phyloP scores from a whole-genome alignment of 2,329 filamentous ascomycete species.

The Gnomoniopsis sp. region DNA sequence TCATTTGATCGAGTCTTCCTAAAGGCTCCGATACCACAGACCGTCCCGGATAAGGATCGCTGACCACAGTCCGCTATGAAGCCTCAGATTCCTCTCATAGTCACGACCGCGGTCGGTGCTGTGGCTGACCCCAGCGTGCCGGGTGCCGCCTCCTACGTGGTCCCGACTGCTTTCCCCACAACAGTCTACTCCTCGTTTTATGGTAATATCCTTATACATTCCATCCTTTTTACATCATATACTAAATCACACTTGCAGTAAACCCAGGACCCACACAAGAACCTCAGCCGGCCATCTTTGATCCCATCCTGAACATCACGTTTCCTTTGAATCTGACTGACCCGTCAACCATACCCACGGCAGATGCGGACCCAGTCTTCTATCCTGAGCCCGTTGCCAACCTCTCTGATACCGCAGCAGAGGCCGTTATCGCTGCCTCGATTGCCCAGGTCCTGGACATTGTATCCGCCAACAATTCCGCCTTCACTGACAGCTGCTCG shows the following conservation, averaged over 20 bases:
- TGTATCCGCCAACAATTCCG: conserved; percentile 32
- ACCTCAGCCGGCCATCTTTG: conserved; percentile 40
- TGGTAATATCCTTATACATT: conserved; percentile 24
- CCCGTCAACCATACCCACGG: conserved; percentile 46
- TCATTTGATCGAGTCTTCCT: no score
- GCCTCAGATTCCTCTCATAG: conserved; percentile 12
- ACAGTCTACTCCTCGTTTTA: conserved; percentile 49
- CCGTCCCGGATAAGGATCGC: not conserved
- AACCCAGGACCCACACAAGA: conserved; percentile 28
- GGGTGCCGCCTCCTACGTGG: conserved; percentile 34
- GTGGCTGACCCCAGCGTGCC: conserved; percentile 23
- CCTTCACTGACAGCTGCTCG: conserved; percentile 41
- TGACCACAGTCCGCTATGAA: conserved; percentile 3
- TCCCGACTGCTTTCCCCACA: conserved; percentile 46
- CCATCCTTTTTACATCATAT: not conserved
- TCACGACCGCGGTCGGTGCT: conserved; percentile 3
- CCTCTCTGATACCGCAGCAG: conserved; percentile 35
- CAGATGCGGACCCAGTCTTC: conserved; percentile 45
- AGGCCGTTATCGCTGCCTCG: conserved; percentile 39
- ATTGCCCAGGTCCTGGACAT: conserved; percentile 43
- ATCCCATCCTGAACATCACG: conserved; percentile 51
- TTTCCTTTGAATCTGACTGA: conserved; percentile 53
- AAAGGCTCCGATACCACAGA: not conserved
- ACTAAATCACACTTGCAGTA: conserved; percentile 19
- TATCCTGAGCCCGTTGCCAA: conserved; percentile 45